Conservation (phyloP, 352 stramenopile species). For the Phytophthora ohioensis region DNA sequence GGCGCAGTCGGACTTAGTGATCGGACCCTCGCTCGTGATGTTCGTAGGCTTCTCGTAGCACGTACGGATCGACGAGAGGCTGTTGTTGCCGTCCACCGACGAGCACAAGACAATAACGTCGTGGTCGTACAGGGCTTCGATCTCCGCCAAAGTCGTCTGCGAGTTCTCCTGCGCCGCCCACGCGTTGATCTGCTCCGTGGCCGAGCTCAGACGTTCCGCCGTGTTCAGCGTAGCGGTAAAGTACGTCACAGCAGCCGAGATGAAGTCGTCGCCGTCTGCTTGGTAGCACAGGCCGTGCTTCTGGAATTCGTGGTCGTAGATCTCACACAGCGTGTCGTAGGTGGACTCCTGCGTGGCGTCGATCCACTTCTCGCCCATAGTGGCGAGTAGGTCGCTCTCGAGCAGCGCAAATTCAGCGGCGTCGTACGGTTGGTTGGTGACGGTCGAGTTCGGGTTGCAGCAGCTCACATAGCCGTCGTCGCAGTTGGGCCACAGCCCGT, state of each 20-base stretch:
- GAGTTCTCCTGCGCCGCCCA: slow-evolving; percentile 42
- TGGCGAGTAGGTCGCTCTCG: slow-evolving; percentile 22
- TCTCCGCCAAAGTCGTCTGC: slow-evolving; percentile 44
- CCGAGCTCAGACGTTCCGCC: slow-evolving; percentile 38
- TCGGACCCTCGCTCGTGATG: slow-evolving; percentile 46
- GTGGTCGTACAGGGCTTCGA: slow-evolving; percentile 62
- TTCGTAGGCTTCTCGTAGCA: slow-evolving; percentile 59
- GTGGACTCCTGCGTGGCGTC: slow-evolving; percentile 65
- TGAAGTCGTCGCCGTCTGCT: slow-evolving; percentile 56
- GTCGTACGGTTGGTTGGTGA: slow-evolving; percentile 71
- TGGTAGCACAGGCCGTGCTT: slow-evolving; percentile 82
- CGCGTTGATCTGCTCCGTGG: slow-evolving; percentile 60
- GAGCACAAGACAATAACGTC: slow-evolving; percentile 73
- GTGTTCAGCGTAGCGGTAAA: slow-evolving; percentile 66
- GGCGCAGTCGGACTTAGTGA: slow-evolving; percentile 56
- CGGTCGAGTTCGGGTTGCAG: slow-evolving; percentile 72
- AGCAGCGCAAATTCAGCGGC: slow-evolving; percentile 50
- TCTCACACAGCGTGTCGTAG: slow-evolving; percentile 77
- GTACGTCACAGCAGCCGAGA: slow-evolving; percentile 63
- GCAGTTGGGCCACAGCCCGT: slow-evolving; percentile 85
- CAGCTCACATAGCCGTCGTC: slow-evolving; percentile 75
- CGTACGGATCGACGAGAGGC: slow-evolving; percentile 70
- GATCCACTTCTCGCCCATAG: slow-evolving; percentile 73
- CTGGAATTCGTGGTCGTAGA: slow-evolving; percentile 89
- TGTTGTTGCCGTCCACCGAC: slow-evolving; percentile 55